Base-by-base conservation (phyloP, 2,329 filamentous ascomycete genomes). In the Sporothrix inflata region DNA sequence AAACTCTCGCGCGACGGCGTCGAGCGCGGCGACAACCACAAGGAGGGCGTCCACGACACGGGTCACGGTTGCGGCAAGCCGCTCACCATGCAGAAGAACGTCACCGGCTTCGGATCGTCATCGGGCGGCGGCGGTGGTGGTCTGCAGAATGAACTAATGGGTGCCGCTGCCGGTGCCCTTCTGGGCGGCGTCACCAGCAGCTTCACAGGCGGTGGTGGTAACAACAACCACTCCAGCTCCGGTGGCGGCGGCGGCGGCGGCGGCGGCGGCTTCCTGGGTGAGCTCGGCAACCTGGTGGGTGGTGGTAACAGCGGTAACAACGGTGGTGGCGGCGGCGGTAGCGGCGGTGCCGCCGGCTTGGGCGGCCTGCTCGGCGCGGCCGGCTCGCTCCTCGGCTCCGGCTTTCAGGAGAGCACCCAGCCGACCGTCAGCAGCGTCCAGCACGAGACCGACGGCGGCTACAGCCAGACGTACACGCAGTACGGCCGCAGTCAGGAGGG, bases 51-150 rank as follows among this genome's bases (percentile, higher is more conserved):
- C 12, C 83, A 94, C 19, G 94, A 98, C 80, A 90, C 88, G 69
- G 94, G 94, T 14, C 93, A 97, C 79, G 94, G 94, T 69, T 97
- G 94, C 78, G 85, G 83, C 74, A 90, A 92, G 73, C 94, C 94
- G 81, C 85, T 97, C 12, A 88, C 90, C 75, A 92, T 97, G 88
- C 89, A 90, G 74, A 94, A 92, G 81, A 87, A 88, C 75, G 88
- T 74, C 7, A 45, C 45, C 5, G 66, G 67, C 61, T 53, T 87
- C 73, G 76, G 76, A 27, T 45, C 49, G n/a, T 65, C 57, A 6
- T 63, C 55, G 3, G 47, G 49, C 19, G 81, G 83, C 42, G 81
- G 81, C 2, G 84, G 82, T 14, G 81, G 81, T 5, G 81, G 86
- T 73, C 77, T 85, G 53, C 85, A 88, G 77, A 87, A 88, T 78